A percentile compares a stretch with the other conserved stretches of the same genome.
Conservation (phyloP, 371 early-diverging fungal species). For the Cladochytrium tenue region DNA sequence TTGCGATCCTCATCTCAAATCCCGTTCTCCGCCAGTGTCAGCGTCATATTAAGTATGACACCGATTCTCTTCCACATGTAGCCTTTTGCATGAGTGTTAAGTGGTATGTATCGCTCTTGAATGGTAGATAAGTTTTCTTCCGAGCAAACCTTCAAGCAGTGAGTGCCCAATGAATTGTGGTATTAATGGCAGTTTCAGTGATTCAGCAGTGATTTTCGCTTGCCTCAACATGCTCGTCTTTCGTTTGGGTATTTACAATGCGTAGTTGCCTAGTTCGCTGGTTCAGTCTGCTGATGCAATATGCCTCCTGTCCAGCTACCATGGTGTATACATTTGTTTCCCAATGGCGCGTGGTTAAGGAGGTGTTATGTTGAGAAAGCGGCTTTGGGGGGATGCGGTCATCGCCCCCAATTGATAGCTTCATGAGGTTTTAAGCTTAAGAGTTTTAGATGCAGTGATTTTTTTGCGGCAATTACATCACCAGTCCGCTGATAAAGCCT, state of each 20-base stretch:
- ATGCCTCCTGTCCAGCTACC: constrained; percentile 50
- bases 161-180: too few species aligned
- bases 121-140: constrained; percentile 56
- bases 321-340: constrained; percentile 30
- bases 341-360: constrained; percentile 46
- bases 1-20: constrained; percentile 41
- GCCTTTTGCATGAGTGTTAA: constrained; percentile 57
- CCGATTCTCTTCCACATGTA: constrained; percentile 63
- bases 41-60: constrained; percentile 48
- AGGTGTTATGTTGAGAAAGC: constrained; percentile 49
- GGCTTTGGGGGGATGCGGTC: constrained; percentile 48
- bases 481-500: constrained; percentile 54
- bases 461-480: too few species aligned
- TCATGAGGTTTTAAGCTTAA: constrained; percentile 41
- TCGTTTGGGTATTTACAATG: constrained; percentile 53
- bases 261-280: constrained; percentile 43
- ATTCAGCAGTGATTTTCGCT: neutral
- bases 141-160: constrained; percentile 42
- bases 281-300: constrained; percentile 47
- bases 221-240: constrained; percentile 49
- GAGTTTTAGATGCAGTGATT: too few species aligned
- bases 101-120: constrained; percentile 47
- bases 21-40: constrained; percentile 53
- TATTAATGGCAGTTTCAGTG: neutral
- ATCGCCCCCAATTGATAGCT: constrained; percentile 42